Conservation (phyloP, 805 yeast genomes). For the Candida gorgasii region DNA sequence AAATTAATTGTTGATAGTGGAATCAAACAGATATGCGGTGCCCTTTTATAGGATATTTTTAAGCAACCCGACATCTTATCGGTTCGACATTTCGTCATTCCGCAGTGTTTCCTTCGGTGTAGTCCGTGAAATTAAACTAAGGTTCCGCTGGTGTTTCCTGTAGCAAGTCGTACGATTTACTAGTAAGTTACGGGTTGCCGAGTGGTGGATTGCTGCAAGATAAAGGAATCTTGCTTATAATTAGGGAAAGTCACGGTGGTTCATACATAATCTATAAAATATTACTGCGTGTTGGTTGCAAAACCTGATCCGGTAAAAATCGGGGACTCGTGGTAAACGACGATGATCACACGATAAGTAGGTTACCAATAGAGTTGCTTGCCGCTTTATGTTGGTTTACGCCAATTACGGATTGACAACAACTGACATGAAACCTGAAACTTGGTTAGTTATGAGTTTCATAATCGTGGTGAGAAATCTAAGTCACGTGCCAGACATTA, state of each 20-base stretch:
- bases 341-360: background rate
- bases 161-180: background rate
- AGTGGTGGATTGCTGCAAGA: too few relatives aligned
- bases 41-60: conserved; percentile 7
- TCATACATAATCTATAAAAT: background rate
- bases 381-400: too few relatives aligned
- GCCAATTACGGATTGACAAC: too few relatives aligned
- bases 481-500: too few relatives aligned
- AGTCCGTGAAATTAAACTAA: background rate
- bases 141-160: background rate
- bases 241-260: too few relatives aligned
- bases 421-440: too few relatives aligned
- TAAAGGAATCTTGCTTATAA: too few relatives aligned
- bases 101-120: background rate
- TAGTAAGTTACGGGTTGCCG: background rate
- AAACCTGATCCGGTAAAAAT: background rate
- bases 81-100: background rate
- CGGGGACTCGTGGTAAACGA: background rate
- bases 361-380: too few relatives aligned
- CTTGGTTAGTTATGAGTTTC: too few relatives aligned
- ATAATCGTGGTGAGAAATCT: too few relatives aligned
- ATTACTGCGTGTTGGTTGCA: background rate
- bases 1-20: background rate
- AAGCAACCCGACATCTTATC: conserved; percentile 3
- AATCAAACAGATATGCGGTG: background rate